These are phyloP conservation scores for Clarireedia homoeocarpa DNA, from an alignment of 2,329 filamentous ascomycete species.

Conservation along the genomic window DNA sequence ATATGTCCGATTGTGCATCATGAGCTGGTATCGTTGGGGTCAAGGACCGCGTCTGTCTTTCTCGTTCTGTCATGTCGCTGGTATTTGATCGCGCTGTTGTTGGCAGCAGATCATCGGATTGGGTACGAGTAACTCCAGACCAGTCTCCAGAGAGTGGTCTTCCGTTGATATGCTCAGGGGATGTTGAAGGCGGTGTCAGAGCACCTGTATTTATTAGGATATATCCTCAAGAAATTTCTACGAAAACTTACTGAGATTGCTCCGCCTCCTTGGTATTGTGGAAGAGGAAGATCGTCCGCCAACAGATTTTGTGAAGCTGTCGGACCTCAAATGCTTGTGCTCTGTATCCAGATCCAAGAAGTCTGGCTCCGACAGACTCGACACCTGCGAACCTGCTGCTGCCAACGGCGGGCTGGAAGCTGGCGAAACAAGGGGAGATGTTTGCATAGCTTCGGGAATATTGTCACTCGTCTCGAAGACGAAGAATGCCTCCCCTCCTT, in stretches of 20 bases:
- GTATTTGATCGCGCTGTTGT: conserved; percentile 35
- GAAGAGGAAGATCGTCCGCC: conserved; percentile 36
- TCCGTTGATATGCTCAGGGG: conserved; percentile 41
- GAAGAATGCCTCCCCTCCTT: conserved; percentile 97
- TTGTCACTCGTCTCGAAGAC: conserved; percentile 91
- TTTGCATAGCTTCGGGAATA: conserved; percentile 90
- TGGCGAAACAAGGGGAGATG: conserved; percentile 86
- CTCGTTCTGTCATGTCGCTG: conserved; percentile 26
- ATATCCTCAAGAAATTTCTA: not conserved
- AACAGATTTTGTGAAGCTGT: conserved; percentile 36
- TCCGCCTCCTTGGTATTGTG: conserved; percentile 24
- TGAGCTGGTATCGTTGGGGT: conserved; percentile 29
- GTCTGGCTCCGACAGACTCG: conserved; percentile 58
- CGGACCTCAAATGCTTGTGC: conserved; percentile 33
- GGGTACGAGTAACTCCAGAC: conserved; percentile 37
- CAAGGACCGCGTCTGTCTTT: conserved; percentile 33
- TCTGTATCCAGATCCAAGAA: conserved; percentile 50
- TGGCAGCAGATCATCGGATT: conserved; percentile 49
- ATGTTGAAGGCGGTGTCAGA: conserved; percentile 45
- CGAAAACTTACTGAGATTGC: conserved; percentile 24
- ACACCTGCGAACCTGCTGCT: conserved; percentile 35
- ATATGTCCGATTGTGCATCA: conserved; percentile 23
- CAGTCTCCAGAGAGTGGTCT: conserved; percentile 45
- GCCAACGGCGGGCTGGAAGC: conserved; percentile 71
- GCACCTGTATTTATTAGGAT: conserved; percentile 15